These are phyloP conservation scores for Colletotrichum magnum DNA, from an alignment of 2,329 filamentous ascomycete genomes.

Conservation along the genomic window DNA sequence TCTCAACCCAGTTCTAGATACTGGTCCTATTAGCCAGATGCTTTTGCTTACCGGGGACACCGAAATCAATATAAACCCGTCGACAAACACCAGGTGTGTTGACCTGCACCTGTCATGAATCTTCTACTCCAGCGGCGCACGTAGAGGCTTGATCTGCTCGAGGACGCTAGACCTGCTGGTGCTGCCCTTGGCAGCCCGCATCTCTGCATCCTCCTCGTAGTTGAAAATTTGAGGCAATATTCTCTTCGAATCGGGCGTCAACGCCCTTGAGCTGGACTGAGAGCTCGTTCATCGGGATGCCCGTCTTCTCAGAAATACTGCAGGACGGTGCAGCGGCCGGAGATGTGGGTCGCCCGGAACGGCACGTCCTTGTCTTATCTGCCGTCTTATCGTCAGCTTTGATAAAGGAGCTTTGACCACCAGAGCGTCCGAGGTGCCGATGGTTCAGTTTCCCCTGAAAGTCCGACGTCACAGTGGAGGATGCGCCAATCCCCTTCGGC, in stretches of 20 bases:
- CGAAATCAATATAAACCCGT: no score
- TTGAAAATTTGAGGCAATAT: conserved; percentile 81
- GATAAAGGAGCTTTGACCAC: conserved; percentile 32
- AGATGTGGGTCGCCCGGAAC: conserved; percentile 68
- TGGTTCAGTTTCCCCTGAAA: conserved; percentile 16
- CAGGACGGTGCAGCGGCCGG: conserved; percentile 75
- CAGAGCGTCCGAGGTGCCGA: background rate
- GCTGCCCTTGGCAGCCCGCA: no score
- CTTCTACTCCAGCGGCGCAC: no score
- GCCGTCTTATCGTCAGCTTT: conserved; percentile 21
- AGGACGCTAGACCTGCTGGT: no score
- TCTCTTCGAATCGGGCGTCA: conserved; percentile 78
- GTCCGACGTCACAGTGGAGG: conserved; percentile 38
- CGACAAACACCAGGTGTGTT: no score
- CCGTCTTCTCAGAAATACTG: conserved; percentile 71
- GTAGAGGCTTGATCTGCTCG: no score
- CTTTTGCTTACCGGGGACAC: no score
- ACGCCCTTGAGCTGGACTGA: conserved; percentile 77
- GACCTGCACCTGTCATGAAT: no score
- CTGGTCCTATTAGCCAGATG: no score
- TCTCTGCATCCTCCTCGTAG: conserved; percentile 71
- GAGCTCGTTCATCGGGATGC: conserved; percentile 78
- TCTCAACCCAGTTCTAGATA: background rate
- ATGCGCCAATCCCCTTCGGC: background rate
- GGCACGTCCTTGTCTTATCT: conserved; percentile 32